Conservation (phyloP, 345 rosid genomes). For the Dipteronia dyeriana region DNA sequence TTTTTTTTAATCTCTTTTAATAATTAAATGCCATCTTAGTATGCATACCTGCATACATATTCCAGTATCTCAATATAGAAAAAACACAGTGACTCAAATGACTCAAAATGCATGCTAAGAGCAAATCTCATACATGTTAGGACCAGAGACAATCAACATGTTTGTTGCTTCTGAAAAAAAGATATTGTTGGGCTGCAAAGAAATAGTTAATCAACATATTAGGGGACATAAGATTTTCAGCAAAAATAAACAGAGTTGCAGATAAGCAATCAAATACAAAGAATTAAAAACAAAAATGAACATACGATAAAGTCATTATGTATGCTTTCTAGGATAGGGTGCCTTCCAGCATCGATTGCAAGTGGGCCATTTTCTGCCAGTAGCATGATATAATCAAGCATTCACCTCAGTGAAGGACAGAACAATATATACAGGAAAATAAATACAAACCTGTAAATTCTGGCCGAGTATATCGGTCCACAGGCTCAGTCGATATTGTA, state of each 20-base stretch:
- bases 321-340: constrained; percentile 89
- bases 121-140: constrained; percentile 74
- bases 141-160: constrained; percentile 87
- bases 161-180: constrained; percentile 94
- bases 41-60: neutral
- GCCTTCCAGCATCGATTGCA: constrained; percentile 96
- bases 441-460: constrained; percentile 67
- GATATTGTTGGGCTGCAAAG: constrained; percentile 83
- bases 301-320: constrained; percentile 81
- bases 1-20: neutral
- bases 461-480: constrained; percentile 82
- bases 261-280: constrained; percentile 3
- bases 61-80: neutral
- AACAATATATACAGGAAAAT: neutral
- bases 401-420: constrained; percentile 4
- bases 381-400: constrained; percentile 23
- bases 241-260: constrained; percentile 1
- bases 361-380: constrained; percentile 81
- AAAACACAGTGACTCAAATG: constrained; percentile 3
- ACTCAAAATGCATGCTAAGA: constrained; percentile 9
- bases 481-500: constrained; percentile 81
- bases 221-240: constrained; percentile 9
- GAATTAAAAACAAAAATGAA: constrained; percentile 13
- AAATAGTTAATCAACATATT: constrained; percentile 14
- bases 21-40: neutral